A percentile compares a stretch with the other conserved stretches of the same genome.
Evolutionary conservation across 179 eudicot species (phyloP).

Genomic region (Silene noctiflora): DNA sequence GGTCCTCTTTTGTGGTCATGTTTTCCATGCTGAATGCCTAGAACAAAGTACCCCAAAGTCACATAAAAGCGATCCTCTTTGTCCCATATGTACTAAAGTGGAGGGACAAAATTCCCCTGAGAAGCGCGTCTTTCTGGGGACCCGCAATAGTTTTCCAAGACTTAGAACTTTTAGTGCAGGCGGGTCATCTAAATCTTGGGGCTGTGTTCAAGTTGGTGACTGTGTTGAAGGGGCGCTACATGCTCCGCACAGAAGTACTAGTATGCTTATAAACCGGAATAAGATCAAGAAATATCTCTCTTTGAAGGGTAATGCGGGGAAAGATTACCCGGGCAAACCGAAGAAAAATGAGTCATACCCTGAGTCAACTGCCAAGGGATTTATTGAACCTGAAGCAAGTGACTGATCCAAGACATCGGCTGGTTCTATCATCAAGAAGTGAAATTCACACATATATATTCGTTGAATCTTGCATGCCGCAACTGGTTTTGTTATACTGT

Average conservation of each 20-base stretch:
- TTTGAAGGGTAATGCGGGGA: constrained; percentile 44
- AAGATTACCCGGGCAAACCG: constrained; percentile 59
- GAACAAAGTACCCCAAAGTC: constrained; percentile 81
- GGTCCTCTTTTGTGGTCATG: constrained; percentile 78
- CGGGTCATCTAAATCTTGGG: constrained; percentile 70
- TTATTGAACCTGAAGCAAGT: constrained; percentile 36
- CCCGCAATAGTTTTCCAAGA: constrained; percentile 48
- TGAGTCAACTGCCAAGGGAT: constrained; percentile 43
- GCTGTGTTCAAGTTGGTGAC: constrained; percentile 77
- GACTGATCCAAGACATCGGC: constrained; percentile 5
- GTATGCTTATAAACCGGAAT: constrained; percentile 54
- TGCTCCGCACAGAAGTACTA: constrained; percentile 31
- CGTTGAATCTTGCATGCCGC: neutral
- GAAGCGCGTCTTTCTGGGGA: constrained; percentile 38
- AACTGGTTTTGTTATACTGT: neutral
- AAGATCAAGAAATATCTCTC: constrained; percentile 52
- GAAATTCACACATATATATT: constrained; percentile 8
- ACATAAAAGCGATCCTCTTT: constrained; percentile 73
- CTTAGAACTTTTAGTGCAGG: constrained; percentile 57
- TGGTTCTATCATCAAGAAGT: constrained; percentile 41
- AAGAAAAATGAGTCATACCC: constrained; percentile 51
- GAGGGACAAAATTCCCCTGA: constrained; percentile 53
- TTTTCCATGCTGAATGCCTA: constrained; percentile 94
- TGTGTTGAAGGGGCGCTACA: constrained; percentile 73
- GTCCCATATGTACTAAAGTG: constrained; percentile 63